Evolutionary conservation across 805 yeast species (phyloP), one percentile per base, ranked within the genome.

Genomic region (Nakazawaea holstii): DNA sequence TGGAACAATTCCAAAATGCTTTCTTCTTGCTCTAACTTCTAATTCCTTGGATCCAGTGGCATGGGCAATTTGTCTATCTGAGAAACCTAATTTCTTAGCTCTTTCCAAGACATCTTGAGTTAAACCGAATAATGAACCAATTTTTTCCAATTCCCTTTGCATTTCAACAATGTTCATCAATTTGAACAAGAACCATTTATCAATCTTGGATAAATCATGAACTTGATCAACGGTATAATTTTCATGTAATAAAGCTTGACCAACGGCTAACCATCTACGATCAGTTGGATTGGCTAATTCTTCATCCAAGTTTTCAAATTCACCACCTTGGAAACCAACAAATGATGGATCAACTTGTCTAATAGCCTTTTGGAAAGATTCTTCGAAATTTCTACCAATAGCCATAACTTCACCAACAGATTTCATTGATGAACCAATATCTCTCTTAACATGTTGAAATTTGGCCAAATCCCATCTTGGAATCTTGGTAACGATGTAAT

Each of bases 361-460:
- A 55, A 92, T 82, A 39, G 98, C 98, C 76, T 92, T 92, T 74
- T 94, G 97, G 77, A 92, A 84, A 32, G 97, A 86, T 72, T 92
- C 99, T 73, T 92, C 99, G 64, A 92, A 92, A 54, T 83, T 92
- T 72, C 99, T 84, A 62, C 99, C 99, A 62, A 92, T 94, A 40
- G 97, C 95, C 99, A 92, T 92, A 50, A 92, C 99, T 70, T 92
- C 99, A 67, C 99, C 99, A 48, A 92, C 99, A 50, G 97, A 91
- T 69, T 92, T 92, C 99, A 92, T 92, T 39, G 97, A 82, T 8
- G 96, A 87, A 41, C 97, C 96, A 62, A 92, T 86, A 53, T 85
- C 89, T 67, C 96, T 81, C 66, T 88, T 87, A 53, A 92, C 99
- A 62, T 89, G 95, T 66, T 87, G 95, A 75, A 92, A 94, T 76